Evolutionary conservation across 1,284 basidiomycete species (phyloP), one percentile per base, ranked within the genome.

Genomic region (Tremellales sp.): DNA sequence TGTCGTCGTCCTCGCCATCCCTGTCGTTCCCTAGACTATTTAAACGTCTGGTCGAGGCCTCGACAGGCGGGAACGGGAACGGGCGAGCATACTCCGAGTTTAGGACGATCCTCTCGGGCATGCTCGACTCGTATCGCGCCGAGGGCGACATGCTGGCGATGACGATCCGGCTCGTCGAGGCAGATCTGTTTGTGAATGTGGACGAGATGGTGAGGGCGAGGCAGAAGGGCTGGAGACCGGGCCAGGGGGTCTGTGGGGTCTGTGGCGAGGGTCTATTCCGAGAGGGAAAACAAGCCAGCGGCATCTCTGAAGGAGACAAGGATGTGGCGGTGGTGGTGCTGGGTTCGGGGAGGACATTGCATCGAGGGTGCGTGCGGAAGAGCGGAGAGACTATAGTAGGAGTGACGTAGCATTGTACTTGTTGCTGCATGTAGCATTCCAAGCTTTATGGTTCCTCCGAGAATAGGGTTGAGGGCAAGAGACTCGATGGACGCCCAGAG

Each of bases 1-100:
- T 97, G 18, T 85, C 90, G 13, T 87, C 85, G 29, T 85, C 87
- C 0, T 83, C 86, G 0, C 81, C 81, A n/a, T 79, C 82, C 0
- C 79, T 95, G 6, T 93, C 93, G 0, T 93, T 97, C 68, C 90
- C 95, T 14, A 79, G 81, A 13, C 76, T 98, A 2, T 94, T 98
- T 79, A 89, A 87, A 58, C 83, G 90, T 4, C 79, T 97, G 5
- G 86, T 93, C 29, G 83, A 87, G 55, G 58, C 64, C 0, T 51
- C 59, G 3, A 64, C 66, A 7, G 47, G 63, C 28, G 33, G 39
- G 24, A 41, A 42, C 10, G 48, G 43, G 18, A 51, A 50, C 32
- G 53, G 57, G 24, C n/a, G 63, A 16, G 82, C 85, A 5, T 97
- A 97, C 68, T 83, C 85, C 27, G 92, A 97, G 70, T 94, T 97